phyloP scores from a whole-genome alignment of 352 stramenopile genomes.

The Pythium monospermum region DNA sequence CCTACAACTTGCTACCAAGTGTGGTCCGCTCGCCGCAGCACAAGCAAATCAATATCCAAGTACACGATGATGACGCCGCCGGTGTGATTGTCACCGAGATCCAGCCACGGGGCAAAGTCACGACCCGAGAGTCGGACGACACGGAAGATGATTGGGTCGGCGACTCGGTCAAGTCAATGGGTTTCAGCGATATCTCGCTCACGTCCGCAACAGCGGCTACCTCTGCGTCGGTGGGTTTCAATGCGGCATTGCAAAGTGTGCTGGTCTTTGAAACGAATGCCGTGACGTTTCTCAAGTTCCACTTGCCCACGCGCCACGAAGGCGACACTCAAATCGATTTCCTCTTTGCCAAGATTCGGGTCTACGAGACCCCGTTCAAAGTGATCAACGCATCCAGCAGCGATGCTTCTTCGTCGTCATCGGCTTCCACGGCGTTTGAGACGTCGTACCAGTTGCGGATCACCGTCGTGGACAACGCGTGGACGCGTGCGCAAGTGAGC shows the following conservation, averaged over 20 bases:
- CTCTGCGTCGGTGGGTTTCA: not conserved
- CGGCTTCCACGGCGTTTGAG: constrained; percentile 23
- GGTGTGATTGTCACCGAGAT: constrained; percentile 37
- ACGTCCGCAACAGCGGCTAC: not conserved
- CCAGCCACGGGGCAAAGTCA: constrained; percentile 30
- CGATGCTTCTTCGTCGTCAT: not conserved
- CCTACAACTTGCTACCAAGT: constrained; percentile 58
- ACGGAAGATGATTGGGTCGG: constrained; percentile 39
- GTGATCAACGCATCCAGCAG: constrained; percentile 38
- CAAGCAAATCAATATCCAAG: constrained; percentile 36
- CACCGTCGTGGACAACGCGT: constrained; percentile 42
- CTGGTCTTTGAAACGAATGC: constrained; percentile 41
- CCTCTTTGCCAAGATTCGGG: constrained; percentile 25
- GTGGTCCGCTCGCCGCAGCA: constrained; percentile 46
- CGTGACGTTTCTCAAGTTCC: constrained; percentile 64
- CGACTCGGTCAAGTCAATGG: constrained; percentile 38
- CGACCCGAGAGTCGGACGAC: constrained; percentile 40
- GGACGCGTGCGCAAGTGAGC: constrained; percentile 32
- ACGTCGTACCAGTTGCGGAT: constrained; percentile 43
- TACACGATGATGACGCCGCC: constrained; percentile 43
- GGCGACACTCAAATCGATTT: constrained; percentile 40
- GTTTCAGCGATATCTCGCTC: constrained; percentile 57
- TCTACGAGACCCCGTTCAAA: constrained; percentile 67
- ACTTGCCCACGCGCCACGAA: constrained; percentile 44
- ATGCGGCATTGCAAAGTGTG: constrained; percentile 28